A percentile compares a stretch with the other conserved stretches of the same genome.
These are phyloP conservation scores for Clitopilus passeckerianus DNA, from an alignment of 768 basidiomycete genomes.

Conservation along the genomic window DNA sequence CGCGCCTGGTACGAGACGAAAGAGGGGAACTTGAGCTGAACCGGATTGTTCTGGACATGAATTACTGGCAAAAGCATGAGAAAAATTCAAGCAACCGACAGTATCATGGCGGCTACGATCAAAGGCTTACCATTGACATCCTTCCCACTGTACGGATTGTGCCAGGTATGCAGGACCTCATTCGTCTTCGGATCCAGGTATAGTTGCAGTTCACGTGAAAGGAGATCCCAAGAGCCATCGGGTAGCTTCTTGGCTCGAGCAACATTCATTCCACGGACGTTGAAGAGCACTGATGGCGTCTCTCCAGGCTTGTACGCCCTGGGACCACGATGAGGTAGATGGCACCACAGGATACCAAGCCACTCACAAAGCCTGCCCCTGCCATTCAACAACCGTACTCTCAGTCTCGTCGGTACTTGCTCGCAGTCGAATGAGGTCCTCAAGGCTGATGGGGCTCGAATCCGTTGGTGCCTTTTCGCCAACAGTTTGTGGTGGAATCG, in stretches of 20 bases:
- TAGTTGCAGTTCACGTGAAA: conserved; percentile 11
- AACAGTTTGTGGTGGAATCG: not conserved
- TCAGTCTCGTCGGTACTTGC: conserved; percentile 11
- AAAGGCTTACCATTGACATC: conserved; percentile 8
- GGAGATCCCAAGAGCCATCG: conserved; percentile 11
- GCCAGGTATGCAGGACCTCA: conserved; percentile 14
- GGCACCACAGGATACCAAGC: not conserved
- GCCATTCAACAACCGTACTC: conserved; percentile 14
- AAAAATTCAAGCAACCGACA: too few species aligned
- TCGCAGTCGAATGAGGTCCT: conserved; percentile 11
- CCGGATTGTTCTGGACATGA: conserved; percentile 13
- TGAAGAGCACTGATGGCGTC: conserved; percentile 11
- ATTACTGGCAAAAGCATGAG: conserved; percentile 5
- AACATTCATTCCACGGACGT: conserved; percentile 15
- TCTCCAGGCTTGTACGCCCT: conserved; percentile 14
- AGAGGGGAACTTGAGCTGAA: conserved; percentile 11
- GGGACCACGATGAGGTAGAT: not conserved
- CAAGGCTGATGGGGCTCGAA: not conserved
- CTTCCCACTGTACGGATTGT: conserved; percentile 11
- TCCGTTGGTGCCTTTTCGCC: not conserved
- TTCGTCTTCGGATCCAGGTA: conserved; percentile 13
- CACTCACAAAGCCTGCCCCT: conserved; percentile 14
- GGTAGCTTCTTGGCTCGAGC: conserved; percentile 11
- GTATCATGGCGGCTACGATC: not conserved
- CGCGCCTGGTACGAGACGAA: conserved; percentile 5